phyloP scores from a whole-genome alignment of 2,329 filamentous ascomycete species.

The Monosporascus sp. region DNA sequence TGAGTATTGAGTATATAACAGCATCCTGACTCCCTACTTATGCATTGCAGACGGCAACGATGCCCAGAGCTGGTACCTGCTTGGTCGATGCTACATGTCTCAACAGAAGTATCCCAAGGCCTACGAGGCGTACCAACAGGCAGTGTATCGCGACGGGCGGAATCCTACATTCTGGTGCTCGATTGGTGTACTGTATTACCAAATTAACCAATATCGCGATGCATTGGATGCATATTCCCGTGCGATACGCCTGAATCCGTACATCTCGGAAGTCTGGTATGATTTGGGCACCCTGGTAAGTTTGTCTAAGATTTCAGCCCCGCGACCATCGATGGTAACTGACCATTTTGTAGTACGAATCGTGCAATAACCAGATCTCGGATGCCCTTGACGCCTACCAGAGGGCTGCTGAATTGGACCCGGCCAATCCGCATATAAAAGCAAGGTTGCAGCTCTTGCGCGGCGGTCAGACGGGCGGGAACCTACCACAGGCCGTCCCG shows the following conservation, averaged over 20 bases:
- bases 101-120: constrained; percentile 98
- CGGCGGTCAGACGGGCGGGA: constrained; percentile 68
- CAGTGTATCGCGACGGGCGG: constrained; percentile 93
- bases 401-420: constrained; percentile 89
- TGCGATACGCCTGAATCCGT: constrained; percentile 92
- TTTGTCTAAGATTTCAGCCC: constrained; percentile 22
- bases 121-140: constrained; percentile 97
- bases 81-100: constrained; percentile 98
- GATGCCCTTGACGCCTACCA: constrained; percentile 96
- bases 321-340: constrained; percentile 15
- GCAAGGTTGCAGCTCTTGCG: constrained; percentile 85
- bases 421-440: constrained; percentile 91
- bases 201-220: constrained; percentile 99
- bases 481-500: constrained; percentile 74
- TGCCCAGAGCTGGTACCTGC: constrained; percentile 96
- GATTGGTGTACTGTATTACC: constrained; percentile 97
- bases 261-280: constrained; percentile 99
- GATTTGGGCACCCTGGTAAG: constrained; percentile 90
- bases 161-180: constrained; percentile 99
- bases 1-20: constrained; percentile 40
- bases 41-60: constrained; percentile 71
- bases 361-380: constrained; percentile 96
- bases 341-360: constrained; percentile 69
- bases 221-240: constrained; percentile 96
- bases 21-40: constrained; percentile 20